Evolutionary conservation across 179 eudicot genomes (phyloP).

Genomic region (Spergularia azorica): DNA sequence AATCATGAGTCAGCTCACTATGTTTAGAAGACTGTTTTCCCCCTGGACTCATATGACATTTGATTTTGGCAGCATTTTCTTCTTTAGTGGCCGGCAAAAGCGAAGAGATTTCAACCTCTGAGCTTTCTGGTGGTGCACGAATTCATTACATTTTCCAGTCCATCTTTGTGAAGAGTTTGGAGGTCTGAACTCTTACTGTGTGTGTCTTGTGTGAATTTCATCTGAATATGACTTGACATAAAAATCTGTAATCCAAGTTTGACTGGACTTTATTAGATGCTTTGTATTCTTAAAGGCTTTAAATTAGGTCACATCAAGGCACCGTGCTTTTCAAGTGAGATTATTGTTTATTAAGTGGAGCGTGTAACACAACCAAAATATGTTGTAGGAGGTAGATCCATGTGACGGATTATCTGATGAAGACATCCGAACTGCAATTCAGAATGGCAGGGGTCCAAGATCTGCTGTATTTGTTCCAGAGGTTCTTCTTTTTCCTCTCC

Average conservation of each 20-base stretch:
- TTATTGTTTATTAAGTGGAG: not conserved
- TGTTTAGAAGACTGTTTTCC: not conserved
- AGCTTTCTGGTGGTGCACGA: conserved; percentile 68
- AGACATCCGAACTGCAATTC: conserved; percentile 56
- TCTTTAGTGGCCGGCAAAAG: conserved; percentile 54
- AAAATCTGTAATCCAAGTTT: conserved; percentile 13
- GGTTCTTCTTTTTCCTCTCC: conserved; percentile 31
- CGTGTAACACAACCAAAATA: conserved; percentile 6
- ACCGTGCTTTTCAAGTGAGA: not conserved
- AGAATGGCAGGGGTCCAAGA: conserved; percentile 68
- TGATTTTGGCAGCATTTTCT: conserved; percentile 43
- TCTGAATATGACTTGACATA: not conserved
- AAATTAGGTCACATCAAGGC: not conserved
- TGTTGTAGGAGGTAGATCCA: conserved; percentile 58
- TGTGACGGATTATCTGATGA: conserved; percentile 56
- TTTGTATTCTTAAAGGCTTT: conserved; percentile 11
- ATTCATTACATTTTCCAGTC: conserved; percentile 64
- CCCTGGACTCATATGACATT: conserved; percentile 9
- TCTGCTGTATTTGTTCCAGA: conserved; percentile 57
- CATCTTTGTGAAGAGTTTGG: conserved; percentile 59
- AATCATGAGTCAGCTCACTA: not conserved
- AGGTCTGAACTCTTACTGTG: conserved; percentile 38
- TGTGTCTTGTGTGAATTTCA: not conserved
- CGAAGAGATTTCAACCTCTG: conserved; percentile 57
- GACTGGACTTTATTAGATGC: not conserved